phyloP scores from a whole-genome alignment of 108 stramenopile genomes.

The Cyclotella baltica region DNA sequence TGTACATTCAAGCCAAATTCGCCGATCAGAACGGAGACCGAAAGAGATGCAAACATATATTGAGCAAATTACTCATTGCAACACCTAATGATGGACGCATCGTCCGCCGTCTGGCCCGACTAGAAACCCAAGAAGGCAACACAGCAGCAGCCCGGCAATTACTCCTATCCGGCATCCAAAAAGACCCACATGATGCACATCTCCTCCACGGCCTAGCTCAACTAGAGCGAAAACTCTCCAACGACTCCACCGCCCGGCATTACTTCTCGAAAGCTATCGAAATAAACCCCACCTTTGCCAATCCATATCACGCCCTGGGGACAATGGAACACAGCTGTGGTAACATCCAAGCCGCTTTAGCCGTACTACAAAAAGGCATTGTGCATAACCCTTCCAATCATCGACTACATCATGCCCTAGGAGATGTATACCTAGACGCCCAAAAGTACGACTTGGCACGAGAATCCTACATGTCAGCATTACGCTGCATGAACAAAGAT shows the following conservation, averaged over 20 bases:
- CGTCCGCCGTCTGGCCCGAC: slow-evolving; percentile 73
- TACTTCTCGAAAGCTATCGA: slow-evolving; percentile 66
- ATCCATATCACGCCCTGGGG: slow-evolving; percentile 82
- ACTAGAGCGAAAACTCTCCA: slow-evolving; percentile 54
- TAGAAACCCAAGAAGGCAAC: slow-evolving; percentile 73
- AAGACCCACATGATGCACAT: slow-evolving; percentile 58
- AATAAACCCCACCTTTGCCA: slow-evolving; percentile 65
- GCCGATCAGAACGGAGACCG: slow-evolving; percentile 80
- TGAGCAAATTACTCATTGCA: slow-evolving; percentile 53
- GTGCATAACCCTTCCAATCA: slow-evolving; percentile 73
- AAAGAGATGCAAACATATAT: slow-evolving; percentile 48
- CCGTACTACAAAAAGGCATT: slow-evolving; percentile 69
- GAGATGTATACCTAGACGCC: slow-evolving; percentile 82
- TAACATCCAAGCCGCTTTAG: slow-evolving; percentile 69
- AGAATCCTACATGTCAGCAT: slow-evolving; percentile 59
- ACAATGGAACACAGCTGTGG: slow-evolving; percentile 73
- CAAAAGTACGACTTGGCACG: slow-evolving; percentile 74
- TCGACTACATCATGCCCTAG: slow-evolving; percentile 83
- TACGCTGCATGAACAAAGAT: slow-evolving; percentile 59
- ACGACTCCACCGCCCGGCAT: slow-evolving; percentile 41
- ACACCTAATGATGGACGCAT: slow-evolving; percentile 81
- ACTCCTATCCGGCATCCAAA: slow-evolving; percentile 56
- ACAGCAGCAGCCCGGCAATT: slow-evolving; percentile 48
- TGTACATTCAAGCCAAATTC: slow-evolving; percentile 72
- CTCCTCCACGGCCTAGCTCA: slow-evolving; percentile 79